Percentiles rank a stretch among this genome's conserved stretches.
phyloP scores from a whole-genome alignment of 345 rosid genomes.

The Melastoma malabathricum region DNA sequence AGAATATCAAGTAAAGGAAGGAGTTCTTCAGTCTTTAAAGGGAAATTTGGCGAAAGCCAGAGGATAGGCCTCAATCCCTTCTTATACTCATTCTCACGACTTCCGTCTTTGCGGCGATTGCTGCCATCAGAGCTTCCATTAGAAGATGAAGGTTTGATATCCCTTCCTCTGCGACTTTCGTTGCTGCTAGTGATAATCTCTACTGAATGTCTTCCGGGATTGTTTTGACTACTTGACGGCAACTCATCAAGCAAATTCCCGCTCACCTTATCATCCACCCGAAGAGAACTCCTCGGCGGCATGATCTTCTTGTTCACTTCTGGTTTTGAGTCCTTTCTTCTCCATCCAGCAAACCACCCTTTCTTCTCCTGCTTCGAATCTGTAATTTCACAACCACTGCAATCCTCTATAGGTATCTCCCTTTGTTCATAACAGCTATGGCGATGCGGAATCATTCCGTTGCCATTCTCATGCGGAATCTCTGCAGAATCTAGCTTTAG shows the following conservation, averaged over 20 bases:
- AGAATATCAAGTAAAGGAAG: conserved; percentile 96
- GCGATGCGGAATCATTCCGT: conserved; percentile 38
- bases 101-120: conserved; percentile 42
- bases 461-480: conserved; percentile 32
- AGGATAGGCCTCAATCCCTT: conserved; percentile 87
- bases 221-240: conserved; percentile 43
- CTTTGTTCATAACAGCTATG: conserved; percentile 67
- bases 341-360: conserved; percentile 98
- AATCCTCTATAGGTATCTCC: conserved; percentile 62
- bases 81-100: conserved; percentile 82
- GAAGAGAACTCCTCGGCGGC: conserved; percentile 73
- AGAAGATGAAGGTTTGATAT: conserved; percentile 34
- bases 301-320: conserved; percentile 48
- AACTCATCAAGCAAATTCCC: conserved; percentile 53
- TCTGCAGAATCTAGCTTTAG: conserved; percentile 72
- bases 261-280: conserved; percentile 76
- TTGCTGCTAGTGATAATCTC: conserved; percentile 50
- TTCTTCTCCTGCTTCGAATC: conserved; percentile 65
- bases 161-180: conserved; percentile 50
- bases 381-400: conserved; percentile 30
- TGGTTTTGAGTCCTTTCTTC: conserved; percentile 52
- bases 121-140: conserved; percentile 20
- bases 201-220: conserved; percentile 75
- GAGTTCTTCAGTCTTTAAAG: conserved; percentile 83
- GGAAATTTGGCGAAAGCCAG: conserved; percentile 83